Evolutionary conservation across 805 yeast genomes (phyloP).

Genomic region (Ogataea sp.): DNA sequence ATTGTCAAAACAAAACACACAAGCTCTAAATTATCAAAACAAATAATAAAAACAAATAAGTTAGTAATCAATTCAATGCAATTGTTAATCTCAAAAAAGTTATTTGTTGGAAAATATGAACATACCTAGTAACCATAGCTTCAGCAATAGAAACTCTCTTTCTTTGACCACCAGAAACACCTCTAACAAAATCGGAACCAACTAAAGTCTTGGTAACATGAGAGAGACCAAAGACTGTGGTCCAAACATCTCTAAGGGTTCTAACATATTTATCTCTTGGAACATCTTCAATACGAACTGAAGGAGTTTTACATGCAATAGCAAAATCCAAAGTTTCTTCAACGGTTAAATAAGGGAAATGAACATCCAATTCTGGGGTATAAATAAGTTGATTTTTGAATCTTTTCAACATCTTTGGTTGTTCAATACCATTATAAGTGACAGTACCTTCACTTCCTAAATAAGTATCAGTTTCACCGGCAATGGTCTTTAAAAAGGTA

Average conservation of each 20-base stretch:
- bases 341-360: slow-evolving; percentile 48
- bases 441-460: slow-evolving; percentile 30
- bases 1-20: slow-evolving; percentile 58
- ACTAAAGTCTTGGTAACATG: slow-evolving; percentile 58
- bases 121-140: slow-evolving; percentile 38
- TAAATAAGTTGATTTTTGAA: slow-evolving; percentile 44
- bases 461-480: slow-evolving; percentile 37
- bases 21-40: slow-evolving; percentile 19
- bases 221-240: slow-evolving; percentile 47
- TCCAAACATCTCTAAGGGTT: slow-evolving; percentile 36
- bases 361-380: slow-evolving; percentile 48
- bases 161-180: slow-evolving; percentile 69
- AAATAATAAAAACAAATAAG: neutral
- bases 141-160: slow-evolving; percentile 67
- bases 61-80: neutral
- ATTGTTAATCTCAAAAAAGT: neutral
- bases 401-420: slow-evolving; percentile 35
- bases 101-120: neutral
- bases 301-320: slow-evolving; percentile 51
- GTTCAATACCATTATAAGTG: slow-evolving; percentile 41
- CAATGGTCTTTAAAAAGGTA: slow-evolving; percentile 36
- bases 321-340: slow-evolving; percentile 51
- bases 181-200: slow-evolving; percentile 60
- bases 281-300: slow-evolving; percentile 35
- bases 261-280: slow-evolving; percentile 32